Evolutionary conservation across 208 protist genomes (phyloP).

Genomic region (Borovskyia barvae): DNA sequence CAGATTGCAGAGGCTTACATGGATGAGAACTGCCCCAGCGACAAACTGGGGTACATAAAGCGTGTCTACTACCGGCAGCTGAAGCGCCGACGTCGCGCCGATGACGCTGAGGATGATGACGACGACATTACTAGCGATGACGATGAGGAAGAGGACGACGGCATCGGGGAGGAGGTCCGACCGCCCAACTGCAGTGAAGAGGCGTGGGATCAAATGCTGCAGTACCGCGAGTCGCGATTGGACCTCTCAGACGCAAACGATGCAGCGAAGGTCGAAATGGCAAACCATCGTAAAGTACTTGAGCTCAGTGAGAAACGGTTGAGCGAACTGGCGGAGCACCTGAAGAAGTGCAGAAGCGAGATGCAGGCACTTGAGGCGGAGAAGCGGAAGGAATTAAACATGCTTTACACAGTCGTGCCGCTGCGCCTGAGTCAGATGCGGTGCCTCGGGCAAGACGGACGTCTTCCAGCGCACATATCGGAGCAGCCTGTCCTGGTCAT

Average conservation of each 20-base stretch:
- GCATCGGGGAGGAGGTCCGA: slow-evolving; percentile 89
- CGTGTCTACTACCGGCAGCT: slow-evolving; percentile 93
- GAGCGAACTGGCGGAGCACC: slow-evolving; percentile 58
- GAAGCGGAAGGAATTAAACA: slow-evolving; percentile 95
- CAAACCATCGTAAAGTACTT: slow-evolving; percentile 28
- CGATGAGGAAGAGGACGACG: slow-evolving; percentile 85
- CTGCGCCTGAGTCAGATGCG: slow-evolving; percentile 85
- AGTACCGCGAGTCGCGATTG: slow-evolving; percentile 87
- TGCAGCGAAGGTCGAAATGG: slow-evolving; percentile 52
- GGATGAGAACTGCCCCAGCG: slow-evolving; percentile 61
- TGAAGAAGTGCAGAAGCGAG: slow-evolving; percentile 73
- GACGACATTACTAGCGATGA: slow-evolving; percentile 88
- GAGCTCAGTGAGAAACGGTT: slow-evolving; percentile 54
- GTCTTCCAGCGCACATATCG: slow-evolving; percentile 50
- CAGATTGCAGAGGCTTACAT: slow-evolving; percentile 85
- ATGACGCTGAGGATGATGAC: slow-evolving; percentile 73
- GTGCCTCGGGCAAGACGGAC: slow-evolving; percentile 41
- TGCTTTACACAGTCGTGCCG: slow-evolving; percentile 91
- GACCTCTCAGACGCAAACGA: slow-evolving; percentile 87
- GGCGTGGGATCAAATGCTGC: slow-evolving; percentile 87
- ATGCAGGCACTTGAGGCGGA: slow-evolving; percentile 90
- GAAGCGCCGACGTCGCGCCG: slow-evolving; percentile 76
- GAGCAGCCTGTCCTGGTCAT: slow-evolving; percentile 77
- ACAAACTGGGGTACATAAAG: slow-evolving; percentile 75
- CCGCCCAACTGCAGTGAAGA: slow-evolving; percentile 85